Evolutionary conservation across 306 rosid species (phyloP).

Genomic region (Citrullus amarus): DNA sequence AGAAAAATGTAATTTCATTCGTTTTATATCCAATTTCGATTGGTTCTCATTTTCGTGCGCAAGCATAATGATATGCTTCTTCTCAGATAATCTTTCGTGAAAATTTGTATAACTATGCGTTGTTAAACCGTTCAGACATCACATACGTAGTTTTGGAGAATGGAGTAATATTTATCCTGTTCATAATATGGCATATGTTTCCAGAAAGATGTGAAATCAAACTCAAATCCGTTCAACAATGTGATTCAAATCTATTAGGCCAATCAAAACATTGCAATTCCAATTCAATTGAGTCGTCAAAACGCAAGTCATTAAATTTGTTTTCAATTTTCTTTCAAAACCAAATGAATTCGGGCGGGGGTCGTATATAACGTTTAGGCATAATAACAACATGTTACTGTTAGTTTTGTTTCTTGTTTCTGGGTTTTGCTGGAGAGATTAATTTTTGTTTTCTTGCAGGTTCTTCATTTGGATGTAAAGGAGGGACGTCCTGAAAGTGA

Average conservation of each 20-base stretch:
- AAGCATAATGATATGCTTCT: no score
- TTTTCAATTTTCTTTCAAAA: background rate
- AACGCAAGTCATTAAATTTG: background rate
- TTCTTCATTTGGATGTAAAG: conserved; percentile 56
- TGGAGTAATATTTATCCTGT: background rate
- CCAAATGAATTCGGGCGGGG: background rate
- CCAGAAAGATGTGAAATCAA: background rate
- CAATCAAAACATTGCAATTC: background rate
- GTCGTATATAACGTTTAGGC: background rate
- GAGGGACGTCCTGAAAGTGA: conserved; percentile 34
- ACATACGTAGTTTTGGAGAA: background rate
- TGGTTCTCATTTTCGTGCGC: background rate
- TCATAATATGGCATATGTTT: background rate
- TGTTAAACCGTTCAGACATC: background rate
- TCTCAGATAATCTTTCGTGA: background rate
- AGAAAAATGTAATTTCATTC: background rate
- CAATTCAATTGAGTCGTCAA: background rate
- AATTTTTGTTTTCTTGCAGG: conserved; percentile 29
- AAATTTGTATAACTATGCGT: background rate
- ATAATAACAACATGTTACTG: background rate
- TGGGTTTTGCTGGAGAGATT: background rate
- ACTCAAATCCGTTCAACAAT: background rate
- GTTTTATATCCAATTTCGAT: background rate
- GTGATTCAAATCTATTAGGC: background rate
- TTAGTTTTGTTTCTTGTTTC: background rate